phyloP scores from a whole-genome alignment of 164 flowering plant genomes.

The Chloranthus sessilifolius region DNA sequence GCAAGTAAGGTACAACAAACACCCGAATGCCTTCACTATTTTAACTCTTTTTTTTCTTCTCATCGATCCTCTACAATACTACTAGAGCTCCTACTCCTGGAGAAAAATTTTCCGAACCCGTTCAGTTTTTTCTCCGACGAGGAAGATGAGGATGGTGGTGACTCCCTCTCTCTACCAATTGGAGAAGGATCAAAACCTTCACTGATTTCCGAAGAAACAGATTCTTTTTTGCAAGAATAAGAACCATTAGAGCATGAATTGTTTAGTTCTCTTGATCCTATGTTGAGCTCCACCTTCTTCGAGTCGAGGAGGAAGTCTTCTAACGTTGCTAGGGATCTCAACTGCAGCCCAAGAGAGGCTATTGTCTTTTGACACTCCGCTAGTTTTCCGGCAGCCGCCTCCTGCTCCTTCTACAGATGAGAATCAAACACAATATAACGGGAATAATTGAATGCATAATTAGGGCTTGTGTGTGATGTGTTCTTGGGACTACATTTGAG shows the following conservation, averaged over 20 bases:
- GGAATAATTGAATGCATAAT: neutral
- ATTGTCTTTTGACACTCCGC: slow-evolving; percentile 92
- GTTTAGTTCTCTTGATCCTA: slow-evolving; percentile 34
- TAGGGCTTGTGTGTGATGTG: no score
- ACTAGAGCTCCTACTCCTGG: slow-evolving; percentile 40
- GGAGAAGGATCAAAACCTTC: slow-evolving; percentile 19
- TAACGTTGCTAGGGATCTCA: slow-evolving; percentile 71
- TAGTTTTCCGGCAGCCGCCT: slow-evolving; percentile 78
- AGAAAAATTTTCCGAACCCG: slow-evolving; percentile 58
- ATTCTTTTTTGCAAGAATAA: slow-evolving; percentile 24
- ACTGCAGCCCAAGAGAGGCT: slow-evolving; percentile 74
- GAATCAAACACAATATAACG: neutral
- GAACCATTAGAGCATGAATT: slow-evolving; percentile 31
- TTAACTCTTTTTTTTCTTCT: no score
- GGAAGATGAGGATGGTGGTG: slow-evolving; percentile 41
- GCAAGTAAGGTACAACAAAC: no score
- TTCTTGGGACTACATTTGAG: neutral
- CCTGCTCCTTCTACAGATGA: slow-evolving; percentile 66
- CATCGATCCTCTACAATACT: slow-evolving; percentile 18
- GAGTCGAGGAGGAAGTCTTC: slow-evolving; percentile 77
- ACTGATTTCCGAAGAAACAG: slow-evolving; percentile 13
- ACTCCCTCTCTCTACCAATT: slow-evolving; percentile 24
- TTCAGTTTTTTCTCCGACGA: slow-evolving; percentile 45
- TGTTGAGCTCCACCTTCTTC: slow-evolving; percentile 30
- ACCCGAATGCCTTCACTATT: no score